A percentile compares a stretch with the other conserved stretches of the same genome.
Evolutionary conservation across 2,329 filamentous ascomycete species (phyloP).

Genomic region (Sporothrix pallida): DNA sequence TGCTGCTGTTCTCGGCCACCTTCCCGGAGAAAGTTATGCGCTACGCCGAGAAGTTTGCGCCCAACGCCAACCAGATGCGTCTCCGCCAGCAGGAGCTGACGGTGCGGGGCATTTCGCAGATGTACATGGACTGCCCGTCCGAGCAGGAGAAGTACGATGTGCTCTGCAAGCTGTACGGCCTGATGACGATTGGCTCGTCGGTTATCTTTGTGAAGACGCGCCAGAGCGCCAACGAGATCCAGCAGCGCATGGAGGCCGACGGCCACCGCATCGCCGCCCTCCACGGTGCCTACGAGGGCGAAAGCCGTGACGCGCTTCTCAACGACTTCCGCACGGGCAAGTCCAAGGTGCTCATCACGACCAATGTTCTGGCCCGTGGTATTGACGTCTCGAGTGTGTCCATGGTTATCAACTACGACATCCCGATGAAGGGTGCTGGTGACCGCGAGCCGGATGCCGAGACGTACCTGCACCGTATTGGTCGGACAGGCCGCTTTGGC

Average conservation of each 20-base stretch:
- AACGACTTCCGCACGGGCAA: constrained; percentile 83
- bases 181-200: constrained; percentile 95
- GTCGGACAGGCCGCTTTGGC: constrained; percentile 93
- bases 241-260: constrained; percentile 82
- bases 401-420: constrained; percentile 98
- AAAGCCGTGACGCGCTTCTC: constrained; percentile 81
- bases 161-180: constrained; percentile 89
- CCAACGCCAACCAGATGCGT: constrained; percentile 83
- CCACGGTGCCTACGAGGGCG: constrained; percentile 85
- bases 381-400: constrained; percentile 92
- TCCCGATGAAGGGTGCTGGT: constrained; percentile 74
- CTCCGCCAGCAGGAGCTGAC: constrained; percentile 90
- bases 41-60: constrained; percentile 85
- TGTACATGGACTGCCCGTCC: constrained; percentile 90
- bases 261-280: constrained; percentile 91
- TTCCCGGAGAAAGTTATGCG: constrained; percentile 83
- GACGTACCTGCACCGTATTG: constrained; percentile 97
- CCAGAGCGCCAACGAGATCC: constrained; percentile 82
- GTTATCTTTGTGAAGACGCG: constrained; percentile 98
- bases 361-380: constrained; percentile 93
- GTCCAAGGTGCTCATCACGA: constrained; percentile 96
- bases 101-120: constrained; percentile 95
- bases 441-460: constrained; percentile 88
- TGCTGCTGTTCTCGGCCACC: constrained; percentile 94
- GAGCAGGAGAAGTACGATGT: constrained; percentile 86